Evolutionary conservation across 306 rosid genomes (phyloP).

Genomic region (Citrullus colocynthis): DNA sequence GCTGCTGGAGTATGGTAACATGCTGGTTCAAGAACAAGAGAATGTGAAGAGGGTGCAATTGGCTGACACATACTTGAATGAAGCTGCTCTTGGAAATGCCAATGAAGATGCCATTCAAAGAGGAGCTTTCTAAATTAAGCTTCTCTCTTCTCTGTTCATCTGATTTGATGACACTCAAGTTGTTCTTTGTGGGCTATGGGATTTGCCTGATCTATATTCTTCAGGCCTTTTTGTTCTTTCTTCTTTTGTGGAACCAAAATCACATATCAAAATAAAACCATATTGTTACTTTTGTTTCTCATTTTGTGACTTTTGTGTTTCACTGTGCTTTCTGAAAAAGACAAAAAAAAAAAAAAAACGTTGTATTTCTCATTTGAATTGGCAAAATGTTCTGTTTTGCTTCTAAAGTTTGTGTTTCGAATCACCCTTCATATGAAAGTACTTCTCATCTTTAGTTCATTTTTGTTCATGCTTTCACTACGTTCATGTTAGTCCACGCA

Average conservation of each 20-base stretch:
- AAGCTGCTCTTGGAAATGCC: constrained; percentile 44
- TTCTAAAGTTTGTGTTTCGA: neutral
- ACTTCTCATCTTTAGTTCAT: too few relatives aligned
- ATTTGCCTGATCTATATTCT: neutral
- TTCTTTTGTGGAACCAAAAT: constrained; percentile 3
- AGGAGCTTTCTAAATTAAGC: constrained; percentile 21
- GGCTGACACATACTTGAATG: constrained; percentile 45
- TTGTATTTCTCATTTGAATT: neutral
- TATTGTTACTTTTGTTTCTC: neutral
- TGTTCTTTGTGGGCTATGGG: neutral
- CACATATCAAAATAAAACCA: neutral
- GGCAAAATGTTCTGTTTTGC: neutral
- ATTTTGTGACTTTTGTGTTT: constrained; percentile 1
- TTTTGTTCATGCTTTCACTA: too few relatives aligned
- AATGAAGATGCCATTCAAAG: constrained; percentile 25
- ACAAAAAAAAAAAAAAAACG: neutral
- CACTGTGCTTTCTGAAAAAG: neutral
- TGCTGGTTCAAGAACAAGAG: constrained; percentile 45
- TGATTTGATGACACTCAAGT: neutral
- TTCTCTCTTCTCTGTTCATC: neutral
- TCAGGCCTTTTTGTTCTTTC: neutral
- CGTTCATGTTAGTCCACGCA: too few relatives aligned
- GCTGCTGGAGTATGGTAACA: constrained; percentile 41
- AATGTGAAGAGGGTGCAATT: constrained; percentile 49
- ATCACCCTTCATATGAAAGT: too few relatives aligned